Evolutionary conservation across 1,284 basidiomycete genomes (phyloP).

Genomic region (Phellinidium pouzarii): DNA sequence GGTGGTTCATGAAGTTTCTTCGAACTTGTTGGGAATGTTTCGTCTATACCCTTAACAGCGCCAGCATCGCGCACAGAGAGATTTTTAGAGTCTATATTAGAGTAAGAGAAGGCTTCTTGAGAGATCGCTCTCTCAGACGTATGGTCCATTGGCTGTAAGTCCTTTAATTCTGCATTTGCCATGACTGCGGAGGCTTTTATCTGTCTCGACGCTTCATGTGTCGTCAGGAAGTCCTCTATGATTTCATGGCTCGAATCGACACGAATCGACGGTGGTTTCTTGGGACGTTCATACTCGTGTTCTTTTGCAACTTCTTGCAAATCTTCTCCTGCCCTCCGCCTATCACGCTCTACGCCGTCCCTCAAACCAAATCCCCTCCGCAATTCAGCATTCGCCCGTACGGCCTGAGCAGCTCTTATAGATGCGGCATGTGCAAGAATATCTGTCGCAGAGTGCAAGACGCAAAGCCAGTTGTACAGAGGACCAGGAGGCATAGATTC

Average conservation of each 20-base stretch:
- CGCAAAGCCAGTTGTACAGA: slow-evolving; percentile 64
- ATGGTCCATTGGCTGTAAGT: not conserved
- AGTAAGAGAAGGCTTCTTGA: too few species aligned
- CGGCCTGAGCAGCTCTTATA: slow-evolving; percentile 45
- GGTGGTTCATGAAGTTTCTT: not conserved
- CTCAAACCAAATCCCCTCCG: not conserved
- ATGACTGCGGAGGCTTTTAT: too few species aligned
- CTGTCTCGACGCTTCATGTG: not conserved
- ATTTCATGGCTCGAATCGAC: not conserved
- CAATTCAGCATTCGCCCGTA: slow-evolving; percentile 18
- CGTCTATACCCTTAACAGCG: not conserved
- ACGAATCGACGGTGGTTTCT: not conserved
- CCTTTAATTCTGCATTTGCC: not conserved
- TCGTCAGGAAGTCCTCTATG: not conserved
- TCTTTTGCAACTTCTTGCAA: not conserved
- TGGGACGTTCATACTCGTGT: not conserved
- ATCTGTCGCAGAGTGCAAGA: slow-evolving; percentile 49
- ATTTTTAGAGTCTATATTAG: not conserved
- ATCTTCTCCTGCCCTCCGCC: not conserved
- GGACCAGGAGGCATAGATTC: slow-evolving; percentile 39
- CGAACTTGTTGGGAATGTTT: not conserved
- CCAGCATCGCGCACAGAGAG: too few species aligned
- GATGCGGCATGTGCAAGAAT: slow-evolving; percentile 56
- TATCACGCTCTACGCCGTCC: slow-evolving; percentile 5
- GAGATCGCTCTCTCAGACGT: not conserved